A percentile compares a stretch with the other conserved stretches of the same genome.
These are phyloP conservation scores for Termitomyces sp. DNA, from an alignment of 768 basidiomycete species.

Conservation along the genomic window DNA sequence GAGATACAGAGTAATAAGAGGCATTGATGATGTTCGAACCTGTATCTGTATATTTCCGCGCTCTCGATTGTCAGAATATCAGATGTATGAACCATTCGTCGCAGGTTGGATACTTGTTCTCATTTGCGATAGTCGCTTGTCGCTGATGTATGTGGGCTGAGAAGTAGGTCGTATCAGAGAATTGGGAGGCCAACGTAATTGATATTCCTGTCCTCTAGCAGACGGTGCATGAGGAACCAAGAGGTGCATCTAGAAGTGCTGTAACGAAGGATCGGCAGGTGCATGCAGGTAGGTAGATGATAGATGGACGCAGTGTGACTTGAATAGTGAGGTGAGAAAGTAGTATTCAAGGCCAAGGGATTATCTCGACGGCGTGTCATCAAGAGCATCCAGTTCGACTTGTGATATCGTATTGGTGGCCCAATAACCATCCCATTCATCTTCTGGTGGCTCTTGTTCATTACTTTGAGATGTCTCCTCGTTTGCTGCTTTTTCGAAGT, in stretches of 20 bases:
- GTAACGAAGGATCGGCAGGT: no score
- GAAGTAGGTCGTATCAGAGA: neutral
- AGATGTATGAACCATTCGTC: no score
- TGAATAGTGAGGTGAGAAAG: neutral
- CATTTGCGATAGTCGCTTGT: neutral
- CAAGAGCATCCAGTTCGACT: constrained; percentile 11
- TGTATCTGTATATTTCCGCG: neutral
- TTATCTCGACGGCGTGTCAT: neutral
- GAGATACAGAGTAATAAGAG: neutral
- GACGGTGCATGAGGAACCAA: no score
- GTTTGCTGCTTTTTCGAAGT: constrained; percentile 13
- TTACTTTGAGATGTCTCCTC: constrained; percentile 23
- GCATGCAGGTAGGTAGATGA: no score
- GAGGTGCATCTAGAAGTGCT: no score
- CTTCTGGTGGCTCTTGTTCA: constrained; percentile 26
- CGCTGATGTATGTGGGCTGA: neutral
- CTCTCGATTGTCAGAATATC: neutral
- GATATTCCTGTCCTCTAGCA: no score
- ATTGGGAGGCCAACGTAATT: neutral
- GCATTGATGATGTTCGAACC: neutral
- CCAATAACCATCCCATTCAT: constrained; percentile 51
- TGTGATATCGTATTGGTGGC: constrained; percentile 34
- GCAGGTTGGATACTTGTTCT: no score
- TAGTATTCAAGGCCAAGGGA: neutral
- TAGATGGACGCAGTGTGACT: neutral